Percentiles rank a stretch among this genome's conserved stretches.
Conservation (phyloP, 768 basidiomycete genomes). For the Phlebiopsis flavidoalba region DNA sequence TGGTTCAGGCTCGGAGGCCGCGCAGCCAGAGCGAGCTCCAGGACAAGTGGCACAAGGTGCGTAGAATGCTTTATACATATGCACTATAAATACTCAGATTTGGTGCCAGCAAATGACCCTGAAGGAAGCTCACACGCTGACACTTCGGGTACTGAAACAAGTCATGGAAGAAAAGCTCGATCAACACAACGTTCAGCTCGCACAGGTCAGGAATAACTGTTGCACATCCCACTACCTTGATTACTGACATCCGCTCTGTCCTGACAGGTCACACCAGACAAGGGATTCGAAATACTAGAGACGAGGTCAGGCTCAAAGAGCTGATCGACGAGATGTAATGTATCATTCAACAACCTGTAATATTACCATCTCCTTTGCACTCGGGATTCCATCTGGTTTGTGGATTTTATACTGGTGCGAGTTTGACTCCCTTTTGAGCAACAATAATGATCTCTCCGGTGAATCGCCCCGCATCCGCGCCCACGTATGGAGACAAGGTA, state of each 20-base stretch:
- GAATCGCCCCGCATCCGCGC: too few species aligned
- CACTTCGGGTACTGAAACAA: conserved; percentile 90
- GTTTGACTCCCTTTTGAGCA: too few species aligned
- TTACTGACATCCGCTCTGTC: conserved; percentile 21
- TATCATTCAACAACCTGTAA: conserved; percentile 16
- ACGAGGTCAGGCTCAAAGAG: conserved; percentile 74
- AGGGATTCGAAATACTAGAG: conserved; percentile 86
- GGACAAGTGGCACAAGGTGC: conserved; percentile 93
- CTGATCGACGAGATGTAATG: conserved; percentile 77
- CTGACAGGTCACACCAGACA: conserved; percentile 65
- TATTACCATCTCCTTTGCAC: background rate
- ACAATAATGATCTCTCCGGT: too few species aligned
- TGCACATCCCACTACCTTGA: background rate
- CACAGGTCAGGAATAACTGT: conserved; percentile 56
- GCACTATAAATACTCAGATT: background rate
- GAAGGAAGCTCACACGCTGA: conserved; percentile 79
- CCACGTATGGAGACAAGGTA: too few species aligned
- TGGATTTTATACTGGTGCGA: background rate
- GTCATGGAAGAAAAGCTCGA: conserved; percentile 99
- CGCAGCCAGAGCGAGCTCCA: conserved; percentile 96
- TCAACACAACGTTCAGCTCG: conserved; percentile 96
- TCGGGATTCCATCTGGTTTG: background rate
- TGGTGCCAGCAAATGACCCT: conserved; percentile 84
- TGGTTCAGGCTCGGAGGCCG: conserved; percentile 95
- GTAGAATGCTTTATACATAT: conserved; percentile 10